Percentiles rank a stretch among this genome's conserved stretches.
phyloP scores from a whole-genome alignment of 2,329 filamentous ascomycete species.

The Hypoxylon sp. region DNA sequence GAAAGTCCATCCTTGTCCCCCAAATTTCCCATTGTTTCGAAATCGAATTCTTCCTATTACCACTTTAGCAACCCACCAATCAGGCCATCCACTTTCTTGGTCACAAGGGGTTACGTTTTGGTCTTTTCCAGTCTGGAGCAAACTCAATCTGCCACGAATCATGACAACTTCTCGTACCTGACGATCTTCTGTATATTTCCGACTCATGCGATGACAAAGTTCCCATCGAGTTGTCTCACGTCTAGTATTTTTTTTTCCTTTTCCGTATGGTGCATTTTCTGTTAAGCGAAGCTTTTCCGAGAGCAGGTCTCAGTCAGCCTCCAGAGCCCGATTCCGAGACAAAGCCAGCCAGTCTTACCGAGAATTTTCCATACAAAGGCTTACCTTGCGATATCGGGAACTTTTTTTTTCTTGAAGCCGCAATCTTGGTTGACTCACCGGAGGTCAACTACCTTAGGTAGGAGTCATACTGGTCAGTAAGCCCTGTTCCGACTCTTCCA shows the following conservation, averaged over 20 bases:
- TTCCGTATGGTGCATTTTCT: neutral
- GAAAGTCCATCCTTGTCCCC: constrained; percentile 26
- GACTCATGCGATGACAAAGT: constrained; percentile 17
- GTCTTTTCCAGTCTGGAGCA: neutral
- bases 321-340: constrained; percentile 22
- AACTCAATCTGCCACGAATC: constrained; percentile 14
- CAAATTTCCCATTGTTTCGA: constrained; percentile 37
- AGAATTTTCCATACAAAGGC: constrained; percentile 23
- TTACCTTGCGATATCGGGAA: constrained; percentile 20
- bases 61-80: constrained; percentile 7
- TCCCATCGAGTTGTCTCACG: constrained; percentile 3
- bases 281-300: constrained; percentile 13
- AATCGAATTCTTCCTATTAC: constrained; percentile 32
- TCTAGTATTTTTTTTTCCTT: neutral
- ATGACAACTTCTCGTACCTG: constrained; percentile 26
- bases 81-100: constrained; percentile 4
- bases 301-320: constrained; percentile 20
- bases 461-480: constrained; percentile 14
- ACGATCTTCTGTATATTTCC: constrained; percentile 31
- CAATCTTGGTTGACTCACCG: constrained; percentile 11
- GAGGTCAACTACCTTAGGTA: neutral
- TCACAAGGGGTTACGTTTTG: constrained; percentile 15
- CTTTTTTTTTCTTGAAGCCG: neutral
- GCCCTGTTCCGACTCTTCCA: constrained; percentile 14
- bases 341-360: constrained; percentile 16